phyloP scores from a whole-genome alignment of 192 early-diverging fungal species.

The Podila epicladia region DNA sequence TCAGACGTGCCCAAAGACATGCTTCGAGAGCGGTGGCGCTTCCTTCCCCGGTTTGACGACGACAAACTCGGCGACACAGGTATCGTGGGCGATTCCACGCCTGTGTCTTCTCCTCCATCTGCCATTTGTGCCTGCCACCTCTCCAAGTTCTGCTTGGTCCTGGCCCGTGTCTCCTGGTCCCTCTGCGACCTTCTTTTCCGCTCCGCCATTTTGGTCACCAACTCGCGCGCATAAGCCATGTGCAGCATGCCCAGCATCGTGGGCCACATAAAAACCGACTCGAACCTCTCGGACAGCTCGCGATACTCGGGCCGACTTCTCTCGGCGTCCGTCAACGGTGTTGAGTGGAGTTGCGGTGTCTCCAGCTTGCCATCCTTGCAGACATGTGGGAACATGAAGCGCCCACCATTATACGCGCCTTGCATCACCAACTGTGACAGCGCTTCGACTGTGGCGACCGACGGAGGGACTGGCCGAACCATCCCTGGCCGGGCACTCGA shows the following conservation, averaged over 20 bases:
- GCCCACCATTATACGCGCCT: conserved; percentile 3
- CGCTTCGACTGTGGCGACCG: conserved; percentile 21
- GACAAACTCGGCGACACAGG: too few species aligned
- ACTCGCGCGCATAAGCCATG: conserved; percentile 9
- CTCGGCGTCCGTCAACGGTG: neutral
- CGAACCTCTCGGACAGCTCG: conserved; percentile 34
- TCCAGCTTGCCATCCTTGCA: neutral
- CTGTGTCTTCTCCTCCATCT: neutral
- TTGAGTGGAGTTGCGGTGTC: neutral
- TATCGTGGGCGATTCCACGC: too few species aligned
- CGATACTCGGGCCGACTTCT: conserved; percentile 22
- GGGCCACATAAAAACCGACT: conserved; percentile 40
- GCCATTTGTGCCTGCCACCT: neutral
- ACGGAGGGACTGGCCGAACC: conserved; percentile 35
- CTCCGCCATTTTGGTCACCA: neutral
- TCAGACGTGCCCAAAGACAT: too few species aligned
- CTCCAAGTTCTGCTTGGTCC: neutral
- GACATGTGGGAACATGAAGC: conserved; percentile 11
- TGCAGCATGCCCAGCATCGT: conserved; percentile 39
- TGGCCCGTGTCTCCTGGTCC: neutral
- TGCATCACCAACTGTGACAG: conserved; percentile 16
- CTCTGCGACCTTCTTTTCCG: neutral
- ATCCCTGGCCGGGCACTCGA: conserved; percentile 14
- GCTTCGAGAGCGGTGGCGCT: too few species aligned
- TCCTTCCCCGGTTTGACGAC: too few species aligned